Conservation (phyloP, 2,329 filamentous ascomycete genomes). For the Eutypella sp. region DNA sequence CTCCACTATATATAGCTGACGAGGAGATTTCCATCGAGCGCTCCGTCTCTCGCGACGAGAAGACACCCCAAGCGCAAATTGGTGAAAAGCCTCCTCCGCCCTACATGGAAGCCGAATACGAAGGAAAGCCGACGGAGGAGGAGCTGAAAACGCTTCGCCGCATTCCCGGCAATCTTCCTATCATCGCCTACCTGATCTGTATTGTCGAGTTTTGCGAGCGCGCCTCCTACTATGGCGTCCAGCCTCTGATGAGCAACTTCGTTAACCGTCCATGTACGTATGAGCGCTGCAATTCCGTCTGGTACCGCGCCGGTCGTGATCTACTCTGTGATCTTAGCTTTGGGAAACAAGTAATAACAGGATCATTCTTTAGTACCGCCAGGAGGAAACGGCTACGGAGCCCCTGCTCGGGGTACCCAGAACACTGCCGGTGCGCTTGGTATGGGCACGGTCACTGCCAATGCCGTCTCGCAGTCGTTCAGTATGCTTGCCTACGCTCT, state of each 20-base stretch:
- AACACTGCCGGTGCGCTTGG: constrained; percentile 54
- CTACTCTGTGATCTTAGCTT: neutral
- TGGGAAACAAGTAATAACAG: neutral
- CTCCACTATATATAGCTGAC: too few relatives aligned
- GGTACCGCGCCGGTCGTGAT: neutral
- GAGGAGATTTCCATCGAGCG: too few relatives aligned
- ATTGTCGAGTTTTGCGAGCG: constrained; percentile 57
- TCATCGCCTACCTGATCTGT: constrained; percentile 52
- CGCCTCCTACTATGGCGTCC: constrained; percentile 55
- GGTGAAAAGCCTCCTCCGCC: too few relatives aligned
- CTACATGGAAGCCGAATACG: constrained; percentile 24
- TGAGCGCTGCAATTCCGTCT: neutral
- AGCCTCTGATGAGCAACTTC: constrained; percentile 54
- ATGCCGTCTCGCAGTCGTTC: constrained; percentile 50
- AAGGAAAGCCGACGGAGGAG: constrained; percentile 40
- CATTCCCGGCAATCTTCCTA: constrained; percentile 45
- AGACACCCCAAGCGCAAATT: too few relatives aligned
- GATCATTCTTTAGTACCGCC: constrained; percentile 36
- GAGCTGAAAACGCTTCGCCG: constrained; percentile 33
- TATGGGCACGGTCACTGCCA: constrained; percentile 49
- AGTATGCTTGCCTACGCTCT: constrained; percentile 53
- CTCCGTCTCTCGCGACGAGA: too few relatives aligned
- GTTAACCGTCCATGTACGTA: constrained; percentile 46
- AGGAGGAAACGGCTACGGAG: constrained; percentile 42
- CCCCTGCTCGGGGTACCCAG: constrained; percentile 34